Evolutionary conservation across 164 flowering plant species (phyloP).

Genomic region (Vitis amurensis): DNA sequence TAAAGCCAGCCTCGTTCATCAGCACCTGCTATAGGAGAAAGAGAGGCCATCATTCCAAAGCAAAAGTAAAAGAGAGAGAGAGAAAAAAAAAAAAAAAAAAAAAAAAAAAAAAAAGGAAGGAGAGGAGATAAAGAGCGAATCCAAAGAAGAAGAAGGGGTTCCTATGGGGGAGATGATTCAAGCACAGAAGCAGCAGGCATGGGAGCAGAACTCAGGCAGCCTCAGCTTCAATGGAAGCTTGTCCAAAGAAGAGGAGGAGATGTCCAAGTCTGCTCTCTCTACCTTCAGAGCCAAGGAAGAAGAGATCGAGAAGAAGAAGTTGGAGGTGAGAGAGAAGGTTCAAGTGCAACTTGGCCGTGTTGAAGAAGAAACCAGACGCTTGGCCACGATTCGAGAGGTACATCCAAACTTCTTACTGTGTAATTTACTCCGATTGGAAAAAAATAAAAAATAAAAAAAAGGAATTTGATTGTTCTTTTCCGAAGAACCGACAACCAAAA

Average conservation of each 20-base stretch:
- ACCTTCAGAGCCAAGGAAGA: slow-evolving; percentile 54
- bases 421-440: not conserved
- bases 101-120: not conserved
- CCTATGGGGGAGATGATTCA: slow-evolving; percentile 8
- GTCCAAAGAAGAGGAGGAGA: slow-evolving; percentile 53
- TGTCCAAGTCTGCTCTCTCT: slow-evolving; percentile 49
- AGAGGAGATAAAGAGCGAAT: slow-evolving; percentile 13
- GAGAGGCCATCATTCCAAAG: not conserved
- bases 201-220: slow-evolving; percentile 34
- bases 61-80: not conserved
- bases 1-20: slow-evolving; percentile 10
- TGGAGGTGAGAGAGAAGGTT: slow-evolving; percentile 52
- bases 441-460: too few relatives aligned
- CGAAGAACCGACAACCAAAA: too few relatives aligned
- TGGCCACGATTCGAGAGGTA: slow-evolving; percentile 58
- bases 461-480: too few relatives aligned
- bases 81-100: slow-evolving; percentile 10
- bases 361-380: slow-evolving; percentile 56
- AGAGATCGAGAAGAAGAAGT: slow-evolving; percentile 58
- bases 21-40: slow-evolving; percentile 10
- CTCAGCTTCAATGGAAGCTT: slow-evolving; percentile 46
- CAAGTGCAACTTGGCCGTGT: slow-evolving; percentile 55
- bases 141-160: slow-evolving; percentile 17
- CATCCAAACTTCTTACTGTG: too few relatives aligned
- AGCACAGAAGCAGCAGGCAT: slow-evolving; percentile 15